Base-by-base conservation (phyloP, 2,329 filamentous ascomycete genomes). In the Balansia obtecta region DNA sequence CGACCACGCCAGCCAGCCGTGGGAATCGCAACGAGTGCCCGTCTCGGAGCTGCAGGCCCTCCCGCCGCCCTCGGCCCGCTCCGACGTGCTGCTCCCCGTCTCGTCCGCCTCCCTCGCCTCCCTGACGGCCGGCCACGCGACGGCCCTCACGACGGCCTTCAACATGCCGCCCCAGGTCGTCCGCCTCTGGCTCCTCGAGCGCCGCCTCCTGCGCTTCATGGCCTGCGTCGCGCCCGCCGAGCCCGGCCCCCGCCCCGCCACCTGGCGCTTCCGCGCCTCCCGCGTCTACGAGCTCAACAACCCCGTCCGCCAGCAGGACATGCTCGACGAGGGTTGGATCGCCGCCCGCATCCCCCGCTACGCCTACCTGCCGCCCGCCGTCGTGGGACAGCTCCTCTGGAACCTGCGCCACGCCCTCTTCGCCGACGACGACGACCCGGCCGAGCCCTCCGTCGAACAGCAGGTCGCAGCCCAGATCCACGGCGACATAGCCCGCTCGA, bases 271-370 rank as follows among this genome's bases (percentile, higher is more conserved):
- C 50, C 48, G 48, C 30, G 52, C 66, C 16, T 45, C 52, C 2
- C 67, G 82, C 56, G 68, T 85, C 1, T 85, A 83, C 57, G 71
- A 80, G 61, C 70, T 85, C 27, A 82, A 82, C 57, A 74, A 83
- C 59, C 75, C 80, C 0, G 67, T 80, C 1, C 64, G 71, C 0
- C 64, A 78, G 1, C 64, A 68, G 0, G 67, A 73, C 48, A 76
- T 83, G 68, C 71, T 70, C 43, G 65, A 69, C 41, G 74, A 76
- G 39, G 79, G 76, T 0, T 80, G 79, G 75, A 59, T 81, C 0
- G 65, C 70, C 5, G 64, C 66, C 1, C 63, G 70, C 2, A 72
- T 80, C n/a, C 65, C 69, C 27, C 74, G 72, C 46, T 81, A 75
- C 52, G 63, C 64, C 2, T 80, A 75, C 55, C 62, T 83, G 1